These are phyloP conservation scores for Pythium monospermum DNA, from an alignment of 352 stramenopile species.

Conservation along the genomic window DNA sequence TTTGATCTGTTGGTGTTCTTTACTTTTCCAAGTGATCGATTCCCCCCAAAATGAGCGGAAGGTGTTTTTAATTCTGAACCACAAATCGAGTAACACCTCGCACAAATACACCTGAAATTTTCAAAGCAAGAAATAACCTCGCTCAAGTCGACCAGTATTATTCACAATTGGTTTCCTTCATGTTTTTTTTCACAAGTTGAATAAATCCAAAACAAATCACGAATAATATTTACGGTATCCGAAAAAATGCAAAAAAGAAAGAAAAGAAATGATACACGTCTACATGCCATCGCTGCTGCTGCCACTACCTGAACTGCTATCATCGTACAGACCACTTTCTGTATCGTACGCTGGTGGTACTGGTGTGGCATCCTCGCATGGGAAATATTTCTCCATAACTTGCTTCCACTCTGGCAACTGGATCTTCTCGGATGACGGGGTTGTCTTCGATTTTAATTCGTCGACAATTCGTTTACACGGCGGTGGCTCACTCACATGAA, in stretches of 20 bases:
- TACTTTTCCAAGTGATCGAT: conserved; percentile 23
- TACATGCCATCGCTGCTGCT: too few relatives aligned
- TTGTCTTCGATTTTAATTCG: conserved; percentile 9
- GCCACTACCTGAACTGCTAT: too few relatives aligned
- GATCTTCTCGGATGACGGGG: conserved; percentile 1
- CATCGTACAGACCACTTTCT: neutral
- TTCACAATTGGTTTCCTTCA: neutral
- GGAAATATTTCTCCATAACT: conserved; percentile 24
- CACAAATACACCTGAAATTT: conserved; percentile 1
- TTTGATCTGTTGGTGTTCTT: conserved; percentile 1
- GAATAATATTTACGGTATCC: neutral
- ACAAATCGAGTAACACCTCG: neutral
- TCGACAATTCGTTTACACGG: conserved; percentile 36
- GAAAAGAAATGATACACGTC: neutral
- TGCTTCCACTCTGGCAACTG: conserved; percentile 26
- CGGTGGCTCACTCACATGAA: conserved; percentile 22
- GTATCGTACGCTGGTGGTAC: neutral
- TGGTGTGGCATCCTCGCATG: conserved; percentile 3
- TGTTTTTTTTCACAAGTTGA: conserved; percentile 3
- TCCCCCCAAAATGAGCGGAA: neutral
- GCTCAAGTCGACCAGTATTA: too few relatives aligned
- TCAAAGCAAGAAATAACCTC: conserved; percentile 2
- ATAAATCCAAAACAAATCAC: neutral
- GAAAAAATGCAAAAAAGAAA: neutral
- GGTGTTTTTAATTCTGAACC: conserved; percentile 17